Percentiles rank a stretch among this genome's conserved stretches.
Conservation (phyloP, 208 protist genomes). For the Acanthamoeba sp. region DNA sequence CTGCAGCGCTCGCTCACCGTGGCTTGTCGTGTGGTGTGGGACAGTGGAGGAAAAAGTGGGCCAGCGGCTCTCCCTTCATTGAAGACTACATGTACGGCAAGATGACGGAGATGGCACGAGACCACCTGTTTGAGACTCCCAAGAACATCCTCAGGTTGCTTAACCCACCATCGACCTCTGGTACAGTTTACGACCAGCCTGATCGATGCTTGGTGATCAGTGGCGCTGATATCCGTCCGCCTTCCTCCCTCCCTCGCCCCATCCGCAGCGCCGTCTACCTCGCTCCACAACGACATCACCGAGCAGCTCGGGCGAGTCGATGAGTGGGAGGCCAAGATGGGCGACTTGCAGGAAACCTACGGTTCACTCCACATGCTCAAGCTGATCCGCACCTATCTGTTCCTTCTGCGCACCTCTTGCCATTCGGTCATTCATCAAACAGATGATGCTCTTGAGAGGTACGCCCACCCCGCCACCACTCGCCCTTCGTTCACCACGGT, state of each 20-base stretch:
- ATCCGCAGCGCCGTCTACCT: neutral
- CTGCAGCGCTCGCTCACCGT: neutral
- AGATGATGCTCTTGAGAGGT: neutral
- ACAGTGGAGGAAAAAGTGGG: constrained; percentile 1
- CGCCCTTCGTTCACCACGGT: neutral
- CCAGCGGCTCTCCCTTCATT: neutral
- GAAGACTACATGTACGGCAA: constrained; percentile 11
- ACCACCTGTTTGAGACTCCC: neutral
- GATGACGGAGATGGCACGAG: neutral
- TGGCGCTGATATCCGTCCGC: no score
- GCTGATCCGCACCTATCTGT: neutral
- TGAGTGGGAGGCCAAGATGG: neutral
- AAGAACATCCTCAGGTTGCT: neutral
- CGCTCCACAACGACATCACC: neutral
- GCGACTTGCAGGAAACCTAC: neutral
- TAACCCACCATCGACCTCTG: neutral
- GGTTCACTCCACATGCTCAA: neutral
- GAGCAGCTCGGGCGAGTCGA: neutral
- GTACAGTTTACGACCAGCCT: neutral
- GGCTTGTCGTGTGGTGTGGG: no score
- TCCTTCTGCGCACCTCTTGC: neutral
- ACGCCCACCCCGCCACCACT: neutral
- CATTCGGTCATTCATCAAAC: neutral
- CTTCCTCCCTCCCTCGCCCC: no score
- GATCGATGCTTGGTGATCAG: neutral